Evolutionary conservation across 2,329 filamentous ascomycete species (phyloP).

Genomic region (Pezicula carpinea): DNA sequence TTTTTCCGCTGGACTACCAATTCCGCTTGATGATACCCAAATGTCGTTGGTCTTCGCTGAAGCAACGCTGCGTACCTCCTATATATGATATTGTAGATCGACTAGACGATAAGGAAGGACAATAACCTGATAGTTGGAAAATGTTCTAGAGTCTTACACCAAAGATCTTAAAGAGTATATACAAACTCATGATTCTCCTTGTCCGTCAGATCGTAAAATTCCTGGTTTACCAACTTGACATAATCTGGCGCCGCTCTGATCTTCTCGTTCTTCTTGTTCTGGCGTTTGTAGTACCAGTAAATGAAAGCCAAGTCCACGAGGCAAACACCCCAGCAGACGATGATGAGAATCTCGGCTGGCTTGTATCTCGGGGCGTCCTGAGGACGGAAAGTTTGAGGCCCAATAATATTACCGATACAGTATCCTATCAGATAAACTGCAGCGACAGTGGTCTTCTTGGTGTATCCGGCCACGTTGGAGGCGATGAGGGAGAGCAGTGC

Average conservation of each 20-base stretch:
- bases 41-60: too few species aligned
- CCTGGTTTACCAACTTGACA: constrained; percentile 24
- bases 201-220: constrained; percentile 29
- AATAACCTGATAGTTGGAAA: too few species aligned
- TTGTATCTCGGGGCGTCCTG: constrained; percentile 46
- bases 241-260: constrained; percentile 19
- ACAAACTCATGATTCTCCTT: constrained; percentile 28
- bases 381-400: constrained; percentile 31
- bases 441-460: constrained; percentile 44
- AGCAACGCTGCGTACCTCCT: too few species aligned
- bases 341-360: constrained; percentile 49
- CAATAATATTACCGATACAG: constrained; percentile 50
- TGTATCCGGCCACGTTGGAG: constrained; percentile 42
- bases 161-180: constrained; percentile 23
- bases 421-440: constrained; percentile 42
- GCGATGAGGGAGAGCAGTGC: constrained; percentile 31
- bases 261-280: constrained; percentile 23
- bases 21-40: too few species aligned
- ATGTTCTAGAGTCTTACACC: too few species aligned
- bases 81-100: too few species aligned
- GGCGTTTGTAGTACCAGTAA: constrained; percentile 18
- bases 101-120: too few species aligned
- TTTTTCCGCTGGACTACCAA: too few species aligned
- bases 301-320: constrained; percentile 20
- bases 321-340: constrained; percentile 28